Evolutionary conservation across 352 stramenopile species (phyloP).

Genomic region (Pythium aristosporum): DNA sequence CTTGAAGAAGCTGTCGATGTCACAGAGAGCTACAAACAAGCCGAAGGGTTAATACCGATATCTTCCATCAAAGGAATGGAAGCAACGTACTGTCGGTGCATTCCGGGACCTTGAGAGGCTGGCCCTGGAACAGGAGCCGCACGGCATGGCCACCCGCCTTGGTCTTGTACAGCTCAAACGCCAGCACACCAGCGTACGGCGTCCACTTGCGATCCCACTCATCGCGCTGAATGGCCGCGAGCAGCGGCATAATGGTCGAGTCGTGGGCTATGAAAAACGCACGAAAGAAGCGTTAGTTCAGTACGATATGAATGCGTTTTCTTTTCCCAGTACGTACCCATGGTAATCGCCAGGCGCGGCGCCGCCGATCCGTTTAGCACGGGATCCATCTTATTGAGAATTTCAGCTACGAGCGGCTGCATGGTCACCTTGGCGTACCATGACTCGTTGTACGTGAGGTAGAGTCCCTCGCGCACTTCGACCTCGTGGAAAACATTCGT

Average conservation of each 20-base stretch:
- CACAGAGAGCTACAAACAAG: constrained; percentile 42
- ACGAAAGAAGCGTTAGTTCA: not conserved
- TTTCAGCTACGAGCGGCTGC: constrained; percentile 77
- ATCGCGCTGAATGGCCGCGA: constrained; percentile 63
- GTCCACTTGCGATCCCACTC: constrained; percentile 86
- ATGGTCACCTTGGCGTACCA: constrained; percentile 84
- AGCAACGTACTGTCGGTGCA: constrained; percentile 64
- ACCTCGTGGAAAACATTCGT: constrained; percentile 77
- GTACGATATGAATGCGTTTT: not conserved
- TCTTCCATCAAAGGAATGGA: not conserved
- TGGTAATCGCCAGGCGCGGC: constrained; percentile 70
- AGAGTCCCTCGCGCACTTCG: constrained; percentile 59
- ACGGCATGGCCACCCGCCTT: constrained; percentile 51
- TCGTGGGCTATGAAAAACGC: constrained; percentile 50
- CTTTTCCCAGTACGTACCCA: constrained; percentile 43
- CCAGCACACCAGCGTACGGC: constrained; percentile 75
- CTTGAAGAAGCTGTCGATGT: constrained; percentile 59
- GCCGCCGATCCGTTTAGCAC: constrained; percentile 41
- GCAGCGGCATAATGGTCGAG: constrained; percentile 85
- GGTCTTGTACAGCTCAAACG: constrained; percentile 81
- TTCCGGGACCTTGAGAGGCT: constrained; percentile 66
- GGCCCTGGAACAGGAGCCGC: constrained; percentile 75
- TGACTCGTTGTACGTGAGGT: constrained; percentile 75
- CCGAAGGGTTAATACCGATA: not conserved
- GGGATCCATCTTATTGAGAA: constrained; percentile 58